A percentile compares a stretch with the other conserved stretches of the same genome.
Conservation (phyloP, 2,329 filamentous ascomycete species). For the Sclerotinia sclerotiorum region DNA sequence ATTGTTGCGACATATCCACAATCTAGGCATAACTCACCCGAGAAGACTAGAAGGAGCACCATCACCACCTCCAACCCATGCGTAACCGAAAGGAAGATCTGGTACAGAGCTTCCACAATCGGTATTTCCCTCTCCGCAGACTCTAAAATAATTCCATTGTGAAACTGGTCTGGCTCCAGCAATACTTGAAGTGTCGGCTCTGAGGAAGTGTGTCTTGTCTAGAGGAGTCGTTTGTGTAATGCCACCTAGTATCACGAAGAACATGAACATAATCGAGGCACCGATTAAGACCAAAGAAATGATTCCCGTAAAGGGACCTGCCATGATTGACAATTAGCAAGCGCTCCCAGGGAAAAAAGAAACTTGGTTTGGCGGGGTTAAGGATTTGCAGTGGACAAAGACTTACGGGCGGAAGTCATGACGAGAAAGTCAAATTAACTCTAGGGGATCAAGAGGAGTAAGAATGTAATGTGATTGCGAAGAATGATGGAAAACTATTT, state of each 20-base stretch:
- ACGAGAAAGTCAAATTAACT: background rate
- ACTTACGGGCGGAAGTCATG: slow-evolving; percentile 11
- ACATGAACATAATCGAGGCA: slow-evolving; percentile 61
- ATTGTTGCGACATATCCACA: background rate
- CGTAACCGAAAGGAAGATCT: slow-evolving; percentile 71
- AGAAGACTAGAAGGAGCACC: slow-evolving; percentile 56
- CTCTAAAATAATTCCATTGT: slow-evolving; percentile 89
- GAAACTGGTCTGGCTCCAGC: slow-evolving; percentile 62
- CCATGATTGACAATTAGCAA: background rate
- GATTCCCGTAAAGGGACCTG: slow-evolving; percentile 57
- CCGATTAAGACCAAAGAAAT: slow-evolving; percentile 61
- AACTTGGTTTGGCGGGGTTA: background rate
- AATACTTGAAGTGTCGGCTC: slow-evolving; percentile 73
- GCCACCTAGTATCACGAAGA: slow-evolving; percentile 65
- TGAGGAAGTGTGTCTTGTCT: slow-evolving; percentile 80
- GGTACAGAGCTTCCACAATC: slow-evolving; percentile 64
- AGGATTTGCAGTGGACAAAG: background rate
- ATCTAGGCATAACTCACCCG: slow-evolving; percentile 44
- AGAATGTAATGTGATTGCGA: slow-evolving; percentile 1
- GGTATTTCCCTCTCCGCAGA: slow-evolving; percentile 66
- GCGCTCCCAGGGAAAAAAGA: no score
- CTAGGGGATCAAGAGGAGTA: background rate
- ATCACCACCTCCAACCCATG: slow-evolving; percentile 56
- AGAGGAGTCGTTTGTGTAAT: slow-evolving; percentile 56
- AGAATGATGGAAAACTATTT: slow-evolving; percentile 10